phyloP scores from a whole-genome alignment of 2,329 filamentous ascomycete genomes.

The Aspergillus glaucus region DNA sequence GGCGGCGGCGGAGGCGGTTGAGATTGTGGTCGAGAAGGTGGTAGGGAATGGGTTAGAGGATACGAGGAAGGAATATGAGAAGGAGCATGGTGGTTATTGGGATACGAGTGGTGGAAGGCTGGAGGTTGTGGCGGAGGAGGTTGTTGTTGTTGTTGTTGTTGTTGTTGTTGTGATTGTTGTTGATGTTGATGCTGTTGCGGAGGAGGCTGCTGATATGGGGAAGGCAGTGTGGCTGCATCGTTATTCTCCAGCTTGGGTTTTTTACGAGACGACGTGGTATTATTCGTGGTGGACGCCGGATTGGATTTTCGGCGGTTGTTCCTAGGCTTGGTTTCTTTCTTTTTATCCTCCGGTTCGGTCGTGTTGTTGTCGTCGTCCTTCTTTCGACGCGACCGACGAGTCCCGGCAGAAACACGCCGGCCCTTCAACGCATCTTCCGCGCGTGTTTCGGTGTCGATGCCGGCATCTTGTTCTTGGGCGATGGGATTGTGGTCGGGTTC shows the following conservation, averaged over 20 bases:
- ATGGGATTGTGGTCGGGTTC: constrained; percentile 11
- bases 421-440: neutral
- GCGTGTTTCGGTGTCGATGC: constrained; percentile 10
- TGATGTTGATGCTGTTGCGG: constrained; percentile 5
- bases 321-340: constrained; percentile 21
- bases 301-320: neutral
- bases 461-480: constrained; percentile 21
- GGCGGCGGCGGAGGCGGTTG: constrained; percentile 38
- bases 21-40: constrained; percentile 35
- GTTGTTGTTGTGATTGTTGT: constrained; percentile 5
- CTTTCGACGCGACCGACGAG: constrained; percentile 35
- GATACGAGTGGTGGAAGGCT: constrained; percentile 17
- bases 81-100: neutral
- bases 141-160: constrained; percentile 14
- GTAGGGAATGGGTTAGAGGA: constrained; percentile 12
- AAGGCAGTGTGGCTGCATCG: constrained; percentile 6
- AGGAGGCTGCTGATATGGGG: constrained; percentile 7
- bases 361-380: constrained; percentile 32
- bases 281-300: constrained; percentile 2
- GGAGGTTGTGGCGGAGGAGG: constrained; percentile 12
- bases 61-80: constrained; percentile 20
- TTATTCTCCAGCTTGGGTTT: constrained; percentile 37
- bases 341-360: constrained; percentile 19
- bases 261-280: constrained; percentile 38
- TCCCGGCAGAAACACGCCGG: constrained; percentile 24